A percentile compares a stretch with the other conserved stretches of the same genome.
Conservation (phyloP, 1,139 yeast species). For the Yamadazyma diospyri region DNA sequence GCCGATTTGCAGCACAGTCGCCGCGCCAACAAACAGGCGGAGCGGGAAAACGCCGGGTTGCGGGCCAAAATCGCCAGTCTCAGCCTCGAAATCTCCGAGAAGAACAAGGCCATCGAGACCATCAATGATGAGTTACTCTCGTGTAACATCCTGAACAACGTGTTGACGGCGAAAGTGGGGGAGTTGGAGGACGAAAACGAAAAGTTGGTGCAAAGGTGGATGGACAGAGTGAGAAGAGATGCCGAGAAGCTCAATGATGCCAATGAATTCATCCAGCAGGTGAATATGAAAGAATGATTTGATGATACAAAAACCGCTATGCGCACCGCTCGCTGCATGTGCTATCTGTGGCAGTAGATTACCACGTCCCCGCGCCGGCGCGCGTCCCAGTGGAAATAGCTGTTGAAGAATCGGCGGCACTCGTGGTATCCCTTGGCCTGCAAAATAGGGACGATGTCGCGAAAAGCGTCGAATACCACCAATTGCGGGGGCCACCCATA, state of each 20-base stretch:
- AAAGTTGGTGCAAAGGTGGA: slow-evolving; percentile 56
- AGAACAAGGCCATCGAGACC: slow-evolving; percentile 54
- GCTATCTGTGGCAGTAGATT: too few relatives aligned
- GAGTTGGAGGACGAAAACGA: slow-evolving; percentile 41
- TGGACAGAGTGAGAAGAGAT: slow-evolving; percentile 52
- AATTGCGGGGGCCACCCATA: slow-evolving; percentile 71
- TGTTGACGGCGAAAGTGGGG: slow-evolving; percentile 45
- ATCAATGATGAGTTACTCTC: slow-evolving; percentile 72
- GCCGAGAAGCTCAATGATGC: slow-evolving; percentile 60
- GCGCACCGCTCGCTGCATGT: slow-evolving; percentile 7
- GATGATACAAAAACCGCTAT: background rate
- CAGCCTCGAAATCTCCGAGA: slow-evolving; percentile 48
- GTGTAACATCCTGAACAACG: slow-evolving; percentile 65
- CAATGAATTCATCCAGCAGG: slow-evolving; percentile 29
- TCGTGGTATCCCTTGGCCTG: slow-evolving; percentile 42
- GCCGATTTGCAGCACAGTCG: slow-evolving; percentile 11
- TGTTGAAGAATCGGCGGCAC: slow-evolving; percentile 63
- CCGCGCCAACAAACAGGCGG: slow-evolving; percentile 17
- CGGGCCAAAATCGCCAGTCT: slow-evolving; percentile 31
- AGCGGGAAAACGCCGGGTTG: slow-evolving; percentile 21
- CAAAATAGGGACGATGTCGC: slow-evolving; percentile 40
- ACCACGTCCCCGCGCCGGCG: slow-evolving; percentile 78
- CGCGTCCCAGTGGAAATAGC: slow-evolving; percentile 82
- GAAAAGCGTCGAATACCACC: slow-evolving; percentile 66
- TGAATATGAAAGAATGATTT: slow-evolving; percentile 3